Base-by-base conservation (phyloP, 1,284 basidiomycete genomes). In the Tetrapyrgos nigripes region DNA sequence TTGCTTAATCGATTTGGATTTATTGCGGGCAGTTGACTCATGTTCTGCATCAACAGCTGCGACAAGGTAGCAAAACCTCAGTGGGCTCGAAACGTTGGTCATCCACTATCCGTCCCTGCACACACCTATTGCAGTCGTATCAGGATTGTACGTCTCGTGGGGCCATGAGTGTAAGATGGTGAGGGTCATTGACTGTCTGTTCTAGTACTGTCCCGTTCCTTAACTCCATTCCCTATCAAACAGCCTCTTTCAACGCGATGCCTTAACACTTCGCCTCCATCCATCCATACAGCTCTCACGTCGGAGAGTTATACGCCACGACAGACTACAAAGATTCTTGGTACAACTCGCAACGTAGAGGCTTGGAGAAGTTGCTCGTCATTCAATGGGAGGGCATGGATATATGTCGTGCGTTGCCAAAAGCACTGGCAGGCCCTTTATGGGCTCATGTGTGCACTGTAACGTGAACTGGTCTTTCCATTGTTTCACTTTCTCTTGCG, bases 321-420 rank as follows among this genome's bases (percentile, higher is more conserved):
- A 86, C 87, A 5, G 87, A 0, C 76, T 93, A 23, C n/a, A 8
- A 93, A 93, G 68, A 79, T 85, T 0, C 77, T 90, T 28, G 83
- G 82, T 3, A 83, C 84, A 3, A 79, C 80, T 0, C 74, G 78
- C 26, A 75, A 79, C 2, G 78, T 87, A 6, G 81, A 82, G 28
- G 88, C 88, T 59, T 69, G 91, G 19, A n/a, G 91, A 93, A 70
- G 82, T 78, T 5, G 85, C 87, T 8, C 82, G 91, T 13, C 81
- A 89, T 9, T 83, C 88, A 0, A 84, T 91, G 79, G 91, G 91
- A 52, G 91, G 91, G 3, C 91, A 93, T 70, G 91, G 91, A 0
- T 92, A 84, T 71, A 88, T n/a, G n/a, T n/a, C n/a, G n/a, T n/a
- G n/a, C n/a, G n/a, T n/a, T n/a, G n/a, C n/a, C n/a, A n/a, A n/a